Evolutionary conservation across 768 basidiomycete genomes (phyloP), one percentile per base, ranked within the genome.

Genomic region (Boletus sp.): DNA sequence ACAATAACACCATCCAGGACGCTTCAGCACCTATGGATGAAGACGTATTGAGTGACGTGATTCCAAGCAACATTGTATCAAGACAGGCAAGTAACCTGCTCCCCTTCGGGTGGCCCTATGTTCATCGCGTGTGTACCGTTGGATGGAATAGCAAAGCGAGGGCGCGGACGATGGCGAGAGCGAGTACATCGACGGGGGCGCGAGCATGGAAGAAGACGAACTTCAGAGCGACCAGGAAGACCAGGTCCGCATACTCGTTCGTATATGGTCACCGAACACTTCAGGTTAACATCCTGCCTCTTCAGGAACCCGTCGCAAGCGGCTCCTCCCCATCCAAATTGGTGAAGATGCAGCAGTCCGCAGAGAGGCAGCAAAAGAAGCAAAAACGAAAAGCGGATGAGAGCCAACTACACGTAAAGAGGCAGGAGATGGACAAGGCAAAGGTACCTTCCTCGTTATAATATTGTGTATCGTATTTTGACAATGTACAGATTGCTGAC

Each of bases 11-110:
- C 23, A n/a, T 21, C 4, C 29, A 71, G 63, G 60, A 64, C 32
- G 41, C 34, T 5, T 38, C 54, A 21, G 50, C 21, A 1, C 61
- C 56, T 9, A 75, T 74, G 64, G 83, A 84, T 13, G 93, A 93
- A 50, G 93, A 95, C 70, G 86, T 92, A 47, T 79, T 97, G 56
- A 91, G 89, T 64, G 93, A 96, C 69, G 83, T 95, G 53, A 85
- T 96, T 8, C 93, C 93, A 2, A 89, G 87, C 69, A 91, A 93
- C 67, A 92, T 95, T 58, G 86, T 94, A 43, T 94, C 92, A 51
- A 83, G 93, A 64, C 88, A 91, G 77, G 92, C 88, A 64, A 54
- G 78, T 68, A 37, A 27, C 13, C 10, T 43, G 14, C 23, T 34
- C 44, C 50, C 52, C 39, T 32, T 27, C 15, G 17, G 19, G 25